Base-by-base conservation (phyloP, 2,329 filamentous ascomycete species). In the Aureobasidium mangrovei region DNA sequence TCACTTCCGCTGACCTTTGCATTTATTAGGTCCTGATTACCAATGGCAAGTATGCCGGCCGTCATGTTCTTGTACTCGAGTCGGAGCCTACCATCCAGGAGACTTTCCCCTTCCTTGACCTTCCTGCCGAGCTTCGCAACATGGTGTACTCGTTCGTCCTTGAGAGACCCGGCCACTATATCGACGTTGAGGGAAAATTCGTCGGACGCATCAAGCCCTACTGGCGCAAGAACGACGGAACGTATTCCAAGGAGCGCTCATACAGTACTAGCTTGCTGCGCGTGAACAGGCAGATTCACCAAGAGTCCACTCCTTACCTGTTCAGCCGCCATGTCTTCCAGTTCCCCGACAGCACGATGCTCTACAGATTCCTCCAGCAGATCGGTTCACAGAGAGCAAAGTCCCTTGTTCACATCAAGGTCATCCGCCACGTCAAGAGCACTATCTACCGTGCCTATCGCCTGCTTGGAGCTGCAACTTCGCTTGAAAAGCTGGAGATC, bases 91-190 rank as follows among this genome's bases (percentile, higher is more conserved):
- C 18, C 5, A 18, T 27, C 3, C 36, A 53, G 9, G 49, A 56
- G 5, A 36, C 27, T 3, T 56, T 58, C n/a, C 56, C 42, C 0
- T 57, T 59, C 28, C 53, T 56, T 3, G 43, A 58, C 18, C 53
- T 63, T 32, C 59, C 60, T 7, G 24, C 57, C 3, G 61, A 63
- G 43, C 55, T 63, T 24, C 58, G 59, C 42, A 57, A 55, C 35
- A 58, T 60, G 53, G 56, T 63, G 27, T 59, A 60, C 32, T 40
- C 58, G 7, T 31, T 29, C 31, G 55, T 54, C 2, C 51, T 58
- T 2, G 54, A 53, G 18, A 35, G 49, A 3, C 49, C 39, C 7
- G 40, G 32, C 29, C 31, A 10, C 2, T 4, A 0, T 7, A 4
- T 53, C n/a, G 9, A 27, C 3, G 5, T 53, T 7, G 31, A 9